phyloP scores from a whole-genome alignment of 2,329 filamentous ascomycete species.

The Davidsoniella australis region DNA sequence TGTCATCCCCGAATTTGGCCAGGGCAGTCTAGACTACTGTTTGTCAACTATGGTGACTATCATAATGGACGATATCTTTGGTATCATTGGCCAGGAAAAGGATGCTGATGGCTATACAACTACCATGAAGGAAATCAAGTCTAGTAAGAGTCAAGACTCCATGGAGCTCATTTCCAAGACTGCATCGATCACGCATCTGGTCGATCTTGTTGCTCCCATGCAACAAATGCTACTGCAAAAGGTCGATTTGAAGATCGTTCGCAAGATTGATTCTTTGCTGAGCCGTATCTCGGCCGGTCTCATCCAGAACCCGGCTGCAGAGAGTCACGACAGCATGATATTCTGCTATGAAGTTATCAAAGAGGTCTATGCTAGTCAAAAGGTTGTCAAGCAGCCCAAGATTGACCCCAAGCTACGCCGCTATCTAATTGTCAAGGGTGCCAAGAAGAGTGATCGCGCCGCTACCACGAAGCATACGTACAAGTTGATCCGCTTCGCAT shows the following conservation, averaged over 20 bases:
- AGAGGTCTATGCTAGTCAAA: conserved; percentile 56
- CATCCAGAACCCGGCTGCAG: conserved; percentile 61
- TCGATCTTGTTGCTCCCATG: conserved; percentile 61
- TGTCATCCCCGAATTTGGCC: conserved; percentile 52
- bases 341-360: conserved; percentile 94
- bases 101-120: conserved; percentile 90
- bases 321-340: conserved; percentile 66
- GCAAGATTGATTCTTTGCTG: conserved; percentile 81
- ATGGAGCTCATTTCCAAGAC: conserved; percentile 84
- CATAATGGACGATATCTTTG: conserved; percentile 96
- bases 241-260: conserved; percentile 64
- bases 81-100: conserved; percentile 81
- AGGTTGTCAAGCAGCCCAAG: conserved; percentile 32
- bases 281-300: conserved; percentile 70
- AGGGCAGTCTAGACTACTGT: conserved; percentile 83
- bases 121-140: conserved; percentile 95
- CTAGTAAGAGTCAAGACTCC: conserved; percentile 93
- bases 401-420: conserved; percentile 47
- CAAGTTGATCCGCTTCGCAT: conserved; percentile 74
- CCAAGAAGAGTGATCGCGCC: conserved; percentile 56
- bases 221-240: conserved; percentile 67
- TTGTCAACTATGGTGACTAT: conserved; percentile 60
- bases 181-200: conserved; percentile 56
- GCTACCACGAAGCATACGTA: conserved; percentile 64
- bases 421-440: conserved; percentile 66